Evolutionary conservation across 2,329 filamentous ascomycete genomes (phyloP).

Genomic region (Cladosporium sp.): DNA sequence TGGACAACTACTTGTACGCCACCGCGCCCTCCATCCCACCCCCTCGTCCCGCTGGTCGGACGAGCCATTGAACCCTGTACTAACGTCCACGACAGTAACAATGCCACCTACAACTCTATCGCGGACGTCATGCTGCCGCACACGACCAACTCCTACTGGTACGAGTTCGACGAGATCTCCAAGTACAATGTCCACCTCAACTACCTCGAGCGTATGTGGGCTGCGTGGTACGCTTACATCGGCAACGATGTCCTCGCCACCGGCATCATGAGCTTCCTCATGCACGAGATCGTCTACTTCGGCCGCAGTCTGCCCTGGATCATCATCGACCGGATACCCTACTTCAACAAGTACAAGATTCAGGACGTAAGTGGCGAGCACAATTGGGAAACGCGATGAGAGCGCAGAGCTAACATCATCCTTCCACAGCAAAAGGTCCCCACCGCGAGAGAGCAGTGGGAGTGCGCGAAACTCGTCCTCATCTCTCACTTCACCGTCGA

Average conservation of each 20-base stretch:
- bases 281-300: slow-evolving; percentile 95
- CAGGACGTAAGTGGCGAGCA: slow-evolving; percentile 58
- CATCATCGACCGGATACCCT: slow-evolving; percentile 80
- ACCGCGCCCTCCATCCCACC: background rate
- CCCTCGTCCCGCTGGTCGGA: background rate
- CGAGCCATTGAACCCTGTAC: background rate
- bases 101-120: slow-evolving; percentile 23
- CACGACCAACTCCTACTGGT: slow-evolving; percentile 55
- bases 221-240: slow-evolving; percentile 95
- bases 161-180: slow-evolving; percentile 58
- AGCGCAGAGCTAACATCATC: slow-evolving; percentile 11
- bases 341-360: slow-evolving; percentile 90
- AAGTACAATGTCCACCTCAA: slow-evolving; percentile 80
- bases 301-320: slow-evolving; percentile 87
- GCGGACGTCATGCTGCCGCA: slow-evolving; percentile 32
- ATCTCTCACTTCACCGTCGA: slow-evolving; percentile 96
- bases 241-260: slow-evolving; percentile 95
- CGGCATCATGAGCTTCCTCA: slow-evolving; percentile 91
- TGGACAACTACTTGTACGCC: slow-evolving; percentile 23
- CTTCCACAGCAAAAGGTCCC: slow-evolving; percentile 67
- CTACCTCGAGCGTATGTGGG: slow-evolving; percentile 82
- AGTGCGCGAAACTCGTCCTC: slow-evolving; percentile 87
- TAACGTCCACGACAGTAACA: slow-evolving; percentile 5
- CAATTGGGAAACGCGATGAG: slow-evolving; percentile 5
- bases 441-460: slow-evolving; percentile 87